Evolutionary conservation across 2,329 filamentous ascomycete species (phyloP).

Genomic region (Aspergillus fischeri): DNA sequence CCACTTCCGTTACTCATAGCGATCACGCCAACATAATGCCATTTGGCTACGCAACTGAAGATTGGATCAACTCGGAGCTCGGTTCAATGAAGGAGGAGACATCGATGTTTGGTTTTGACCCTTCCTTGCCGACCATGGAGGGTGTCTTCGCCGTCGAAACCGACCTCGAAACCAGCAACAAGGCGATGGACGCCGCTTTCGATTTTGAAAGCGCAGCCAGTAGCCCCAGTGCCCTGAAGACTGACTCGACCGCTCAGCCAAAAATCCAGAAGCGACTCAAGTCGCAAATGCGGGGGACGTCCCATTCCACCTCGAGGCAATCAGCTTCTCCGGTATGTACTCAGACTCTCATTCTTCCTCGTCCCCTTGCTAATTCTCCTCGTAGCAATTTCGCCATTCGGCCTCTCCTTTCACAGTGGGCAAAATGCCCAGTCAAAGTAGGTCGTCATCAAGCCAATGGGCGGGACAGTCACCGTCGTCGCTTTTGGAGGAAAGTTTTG

Average conservation of each 20-base stretch:
- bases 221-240: slow-evolving; percentile 41
- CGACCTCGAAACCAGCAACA: slow-evolving; percentile 44
- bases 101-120: slow-evolving; percentile 37
- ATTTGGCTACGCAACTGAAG: slow-evolving; percentile 32
- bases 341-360: neutral
- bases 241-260: slow-evolving; percentile 20
- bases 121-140: slow-evolving; percentile 32
- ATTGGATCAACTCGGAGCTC: slow-evolving; percentile 36
- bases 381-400: slow-evolving; percentile 19
- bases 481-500: slow-evolving; percentile 43
- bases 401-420: slow-evolving; percentile 34
- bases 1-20: slow-evolving; percentile 37
- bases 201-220: slow-evolving; percentile 48
- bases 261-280: slow-evolving; percentile 22
- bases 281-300: slow-evolving; percentile 25
- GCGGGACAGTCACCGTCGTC: slow-evolving; percentile 41
- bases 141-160: slow-evolving; percentile 27
- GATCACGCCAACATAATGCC: slow-evolving; percentile 30
- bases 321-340: slow-evolving; percentile 29
- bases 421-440: slow-evolving; percentile 26
- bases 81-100: slow-evolving; percentile 34
- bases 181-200: slow-evolving; percentile 46
- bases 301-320: slow-evolving; percentile 17
- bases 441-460: slow-evolving; percentile 36
- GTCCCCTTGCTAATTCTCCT: slow-evolving; percentile 7